Conservation (phyloP, 2,329 filamentous ascomycete genomes). For the Pyrenochaeta sp. region DNA sequence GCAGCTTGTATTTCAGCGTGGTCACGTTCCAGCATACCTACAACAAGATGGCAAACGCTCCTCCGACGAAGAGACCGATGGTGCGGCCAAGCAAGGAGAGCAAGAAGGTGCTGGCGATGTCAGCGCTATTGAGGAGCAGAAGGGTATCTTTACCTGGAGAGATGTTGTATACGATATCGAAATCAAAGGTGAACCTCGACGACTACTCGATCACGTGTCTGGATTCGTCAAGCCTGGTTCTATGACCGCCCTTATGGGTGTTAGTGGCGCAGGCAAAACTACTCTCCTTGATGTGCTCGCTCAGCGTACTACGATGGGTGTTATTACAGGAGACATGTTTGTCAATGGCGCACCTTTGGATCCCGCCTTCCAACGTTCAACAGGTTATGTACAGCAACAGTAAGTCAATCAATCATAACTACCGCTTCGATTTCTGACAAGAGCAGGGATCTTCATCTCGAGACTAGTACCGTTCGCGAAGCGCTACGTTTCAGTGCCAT, state of each 20-base stretch:
- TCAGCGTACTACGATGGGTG: constrained; percentile 46
- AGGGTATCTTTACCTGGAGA: constrained; percentile 52
- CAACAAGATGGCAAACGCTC: constrained; percentile 37
- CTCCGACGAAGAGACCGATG: constrained; percentile 47
- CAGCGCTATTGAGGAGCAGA: constrained; percentile 51
- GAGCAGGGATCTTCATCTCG: constrained; percentile 46
- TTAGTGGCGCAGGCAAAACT: constrained; percentile 50
- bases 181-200: constrained; percentile 55
- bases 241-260: constrained; percentile 52
- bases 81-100: constrained; percentile 34
- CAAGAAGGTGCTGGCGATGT: constrained; percentile 48
- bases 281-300: constrained; percentile 49
- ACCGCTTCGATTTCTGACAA: constrained; percentile 4
- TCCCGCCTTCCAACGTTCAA: constrained; percentile 48
- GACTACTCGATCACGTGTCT: constrained; percentile 63
- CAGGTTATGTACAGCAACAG: constrained; percentile 52
- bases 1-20: constrained; percentile 69
- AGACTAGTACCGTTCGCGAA: constrained; percentile 50
- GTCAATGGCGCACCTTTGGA: constrained; percentile 49
- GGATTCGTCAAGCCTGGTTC: constrained; percentile 66
- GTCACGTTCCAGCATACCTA: constrained; percentile 54
- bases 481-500: constrained; percentile 46
- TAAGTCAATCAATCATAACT: constrained; percentile 9
- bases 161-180: constrained; percentile 46
- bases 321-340: constrained; percentile 51